phyloP scores from a whole-genome alignment of 345 rosid genomes.

The Pistacia atlantica region DNA sequence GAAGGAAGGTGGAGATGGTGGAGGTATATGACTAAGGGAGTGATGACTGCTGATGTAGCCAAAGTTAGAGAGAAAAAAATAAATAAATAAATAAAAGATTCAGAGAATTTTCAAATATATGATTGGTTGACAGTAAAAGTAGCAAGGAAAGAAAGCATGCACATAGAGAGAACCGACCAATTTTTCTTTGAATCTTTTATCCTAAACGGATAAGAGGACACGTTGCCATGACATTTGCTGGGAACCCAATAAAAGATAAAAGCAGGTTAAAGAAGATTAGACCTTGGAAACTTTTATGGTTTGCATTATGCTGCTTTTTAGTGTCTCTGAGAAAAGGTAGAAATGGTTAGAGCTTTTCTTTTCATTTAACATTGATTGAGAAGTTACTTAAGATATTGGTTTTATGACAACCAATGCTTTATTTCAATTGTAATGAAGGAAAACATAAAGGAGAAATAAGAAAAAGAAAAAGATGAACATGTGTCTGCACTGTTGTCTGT shows the following conservation, averaged over 20 bases:
- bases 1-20: conserved; percentile 6
- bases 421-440: background rate
- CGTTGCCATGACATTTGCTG: conserved; percentile 4
- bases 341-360: background rate
- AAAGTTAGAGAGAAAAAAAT: background rate
- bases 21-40: background rate
- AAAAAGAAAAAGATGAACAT: background rate
- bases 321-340: background rate
- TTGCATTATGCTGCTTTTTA: background rate
- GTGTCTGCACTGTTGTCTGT: background rate
- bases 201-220: conserved; percentile 19
- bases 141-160: background rate
- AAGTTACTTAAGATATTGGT: background rate
- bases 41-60: conserved; percentile 16
- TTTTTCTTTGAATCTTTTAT: conserved; percentile 22
- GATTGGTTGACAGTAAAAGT: conserved; percentile 21
- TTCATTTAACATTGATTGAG: background rate
- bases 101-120: background rate
- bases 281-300: background rate
- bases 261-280: background rate
- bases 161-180: conserved; percentile 9
- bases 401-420: background rate
- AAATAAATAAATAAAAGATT: too few species aligned
- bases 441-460: background rate
- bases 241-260: background rate